A percentile compares a stretch with the other conserved stretches of the same genome.
phyloP scores from a whole-genome alignment of 2,329 filamentous ascomycete species.

The Orbilia blumenaviensis region DNA sequence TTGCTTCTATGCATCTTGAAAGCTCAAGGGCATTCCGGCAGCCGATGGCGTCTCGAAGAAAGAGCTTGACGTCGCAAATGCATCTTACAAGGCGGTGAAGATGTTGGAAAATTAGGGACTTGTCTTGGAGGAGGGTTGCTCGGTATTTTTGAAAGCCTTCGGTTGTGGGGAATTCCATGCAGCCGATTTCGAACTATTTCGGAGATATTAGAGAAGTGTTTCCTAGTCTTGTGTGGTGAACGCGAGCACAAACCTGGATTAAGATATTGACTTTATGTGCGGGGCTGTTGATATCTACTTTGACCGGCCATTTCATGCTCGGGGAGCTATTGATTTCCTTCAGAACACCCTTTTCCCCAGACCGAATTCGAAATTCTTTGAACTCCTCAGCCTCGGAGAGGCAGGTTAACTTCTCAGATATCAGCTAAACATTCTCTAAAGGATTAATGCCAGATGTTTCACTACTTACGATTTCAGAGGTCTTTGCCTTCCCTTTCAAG shows the following conservation, averaged over 20 bases:
- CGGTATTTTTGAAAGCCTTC: constrained; percentile 68
- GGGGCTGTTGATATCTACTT: constrained; percentile 71
- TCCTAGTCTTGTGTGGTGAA: not conserved
- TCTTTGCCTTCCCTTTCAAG: constrained; percentile 69
- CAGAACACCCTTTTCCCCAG: constrained; percentile 74
- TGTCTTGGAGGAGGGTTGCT: constrained; percentile 70
- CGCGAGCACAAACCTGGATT: constrained; percentile 67
- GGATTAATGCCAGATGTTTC: not conserved
- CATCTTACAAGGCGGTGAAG: constrained; percentile 76
- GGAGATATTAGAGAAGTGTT: not conserved
- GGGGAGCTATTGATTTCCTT: constrained; percentile 76
- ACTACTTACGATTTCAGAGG: constrained; percentile 71
- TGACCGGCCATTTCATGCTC: constrained; percentile 76
- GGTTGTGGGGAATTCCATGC: constrained; percentile 70
- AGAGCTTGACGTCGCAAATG: constrained; percentile 76
- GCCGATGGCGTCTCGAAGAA: constrained; percentile 71
- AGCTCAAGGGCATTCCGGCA: constrained; percentile 78
- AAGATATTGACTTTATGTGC: constrained; percentile 81
- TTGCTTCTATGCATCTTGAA: constrained; percentile 77
- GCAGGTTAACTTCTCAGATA: constrained; percentile 69
- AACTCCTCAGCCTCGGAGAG: constrained; percentile 77
- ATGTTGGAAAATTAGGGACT: constrained; percentile 72
- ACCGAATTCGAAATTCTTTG: constrained; percentile 74
- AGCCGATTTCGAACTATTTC: constrained; percentile 70
- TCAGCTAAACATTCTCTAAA: not conserved